Base-by-base conservation (phyloP, 106 monocot genomes). In the Acorus calamus region DNA sequence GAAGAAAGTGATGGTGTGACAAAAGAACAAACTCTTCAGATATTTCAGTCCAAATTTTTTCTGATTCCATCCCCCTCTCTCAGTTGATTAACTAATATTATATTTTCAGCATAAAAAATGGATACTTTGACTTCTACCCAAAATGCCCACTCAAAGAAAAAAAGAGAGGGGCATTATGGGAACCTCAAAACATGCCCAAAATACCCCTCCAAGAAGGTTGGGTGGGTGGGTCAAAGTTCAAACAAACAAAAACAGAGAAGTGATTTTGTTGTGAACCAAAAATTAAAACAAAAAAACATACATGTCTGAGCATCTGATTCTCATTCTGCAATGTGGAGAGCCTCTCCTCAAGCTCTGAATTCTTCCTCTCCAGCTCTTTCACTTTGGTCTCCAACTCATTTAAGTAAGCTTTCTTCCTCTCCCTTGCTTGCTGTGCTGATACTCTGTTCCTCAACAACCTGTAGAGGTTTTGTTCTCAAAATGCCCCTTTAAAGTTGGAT, bases 271-370 rank as follows among this genome's bases (percentile, higher is more conserved):
- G 10, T 7, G 43, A 41, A 9, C 6, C 28, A 3, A 11, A 41
- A 14, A 65, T n/a, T n/a, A 41, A 4, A 48, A 47, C 2, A 2
- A 66, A 55, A 7, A 13, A 3, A 14, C 52, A 1, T 67, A 92
- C 91, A 42, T 92, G 84, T 84, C 92, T 84, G 7, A 92, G 84
- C 87, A 87, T 92, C 59, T 87, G 73, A 74, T 92, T 92, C 75
- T 92, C 92, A 58, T 92, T 92, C 65, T 81, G 84, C 9, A 87
- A 64, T 2, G 92, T 92, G 60, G 92, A 92, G 3, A 92, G 66
- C 58, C 77, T 79, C 74, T 92, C 87, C 67, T 87, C 87, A 56
- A 92, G 70, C 70, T 87, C 81, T 3, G 87, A 81, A 74, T 92
- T 92, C 59, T 66, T 84, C 70, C 44, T 71, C 72, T 87, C 92